Conservation (phyloP, 805 yeast species). For the Maudiozyma saulgeensis region DNA sequence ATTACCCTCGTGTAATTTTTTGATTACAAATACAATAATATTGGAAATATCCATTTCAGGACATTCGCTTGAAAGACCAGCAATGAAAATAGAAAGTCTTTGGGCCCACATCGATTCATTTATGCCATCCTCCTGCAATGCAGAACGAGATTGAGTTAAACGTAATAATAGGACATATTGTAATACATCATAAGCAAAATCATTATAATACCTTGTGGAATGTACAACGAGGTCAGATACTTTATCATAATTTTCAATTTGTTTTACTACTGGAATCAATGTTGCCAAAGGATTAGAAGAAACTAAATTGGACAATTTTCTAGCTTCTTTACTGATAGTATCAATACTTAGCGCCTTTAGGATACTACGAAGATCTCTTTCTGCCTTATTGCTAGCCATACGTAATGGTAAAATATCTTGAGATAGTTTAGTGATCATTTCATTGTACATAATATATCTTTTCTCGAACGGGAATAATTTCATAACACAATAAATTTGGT, state of each 20-base stretch:
- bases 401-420: constrained; percentile 49
- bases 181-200: constrained; percentile 77
- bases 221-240: constrained; percentile 69
- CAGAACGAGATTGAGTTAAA: constrained; percentile 56
- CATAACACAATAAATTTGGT: constrained; percentile 50
- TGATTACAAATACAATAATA: constrained; percentile 48
- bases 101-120: constrained; percentile 79
- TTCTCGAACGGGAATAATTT: constrained; percentile 46
- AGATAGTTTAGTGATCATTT: constrained; percentile 48
- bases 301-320: constrained; percentile 61
- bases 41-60: constrained; percentile 52
- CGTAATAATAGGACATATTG: constrained; percentile 65
- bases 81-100: constrained; percentile 69
- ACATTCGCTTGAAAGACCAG: constrained; percentile 52
- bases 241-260: constrained; percentile 87
- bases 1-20: constrained; percentile 52
- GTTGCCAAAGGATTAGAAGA: constrained; percentile 74
- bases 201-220: constrained; percentile 65
- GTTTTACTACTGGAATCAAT: constrained; percentile 59
- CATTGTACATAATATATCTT: constrained; percentile 75
- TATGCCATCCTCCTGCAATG: constrained; percentile 69
- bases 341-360: constrained; percentile 77
- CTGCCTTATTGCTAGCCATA: constrained; percentile 54
- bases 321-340: constrained; percentile 62
- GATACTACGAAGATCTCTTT: constrained; percentile 67